Evolutionary conservation across 1,284 basidiomycete genomes (phyloP).

Genomic region (Boletus holoroseus): DNA sequence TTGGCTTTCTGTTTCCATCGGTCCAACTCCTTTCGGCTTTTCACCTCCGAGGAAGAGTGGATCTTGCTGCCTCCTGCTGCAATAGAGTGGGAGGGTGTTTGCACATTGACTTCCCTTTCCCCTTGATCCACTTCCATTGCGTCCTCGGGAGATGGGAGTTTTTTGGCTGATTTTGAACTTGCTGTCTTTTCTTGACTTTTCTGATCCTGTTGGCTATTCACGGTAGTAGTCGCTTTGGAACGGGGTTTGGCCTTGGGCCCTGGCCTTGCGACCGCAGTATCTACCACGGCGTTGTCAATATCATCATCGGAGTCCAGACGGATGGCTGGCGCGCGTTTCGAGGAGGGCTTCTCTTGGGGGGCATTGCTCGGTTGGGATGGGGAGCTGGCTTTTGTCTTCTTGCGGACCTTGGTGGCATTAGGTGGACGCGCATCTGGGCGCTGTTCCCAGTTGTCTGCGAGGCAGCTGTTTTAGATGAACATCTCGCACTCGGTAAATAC

Average conservation of each 20-base stretch:
- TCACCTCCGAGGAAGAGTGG: slow-evolving; percentile 13
- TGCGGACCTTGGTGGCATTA: slow-evolving; percentile 14
- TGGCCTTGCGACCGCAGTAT: slow-evolving; percentile 4
- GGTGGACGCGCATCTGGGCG: slow-evolving; percentile 5
- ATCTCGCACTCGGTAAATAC: slow-evolving; percentile 3
- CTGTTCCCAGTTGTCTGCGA: slow-evolving; percentile 24
- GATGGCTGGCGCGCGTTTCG: slow-evolving; percentile 13
- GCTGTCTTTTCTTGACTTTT: slow-evolving; percentile 18
- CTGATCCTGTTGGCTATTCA: slow-evolving; percentile 9
- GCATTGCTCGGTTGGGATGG: slow-evolving; percentile 14
- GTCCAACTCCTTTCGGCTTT: slow-evolving; percentile 26
- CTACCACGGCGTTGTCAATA: background rate
- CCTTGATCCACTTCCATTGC: slow-evolving; percentile 20
- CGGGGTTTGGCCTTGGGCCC: slow-evolving; percentile 19
- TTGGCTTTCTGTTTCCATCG: slow-evolving; percentile 31
- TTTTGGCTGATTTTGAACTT: slow-evolving; percentile 14
- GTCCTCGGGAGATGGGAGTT: slow-evolving; percentile 5
- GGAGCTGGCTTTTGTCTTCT: slow-evolving; percentile 20
- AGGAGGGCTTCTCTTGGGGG: slow-evolving; percentile 18
- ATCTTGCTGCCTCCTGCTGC: slow-evolving; percentile 12
- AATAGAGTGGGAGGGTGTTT: background rate
- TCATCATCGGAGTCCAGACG: background rate
- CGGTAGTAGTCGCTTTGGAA: slow-evolving; percentile 9
- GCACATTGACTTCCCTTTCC: slow-evolving; percentile 7
- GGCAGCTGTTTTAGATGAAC: slow-evolving; percentile 26